Evolutionary conservation across 2,329 filamentous ascomycete genomes (phyloP).

Genomic region (Cercospora sp.): DNA sequence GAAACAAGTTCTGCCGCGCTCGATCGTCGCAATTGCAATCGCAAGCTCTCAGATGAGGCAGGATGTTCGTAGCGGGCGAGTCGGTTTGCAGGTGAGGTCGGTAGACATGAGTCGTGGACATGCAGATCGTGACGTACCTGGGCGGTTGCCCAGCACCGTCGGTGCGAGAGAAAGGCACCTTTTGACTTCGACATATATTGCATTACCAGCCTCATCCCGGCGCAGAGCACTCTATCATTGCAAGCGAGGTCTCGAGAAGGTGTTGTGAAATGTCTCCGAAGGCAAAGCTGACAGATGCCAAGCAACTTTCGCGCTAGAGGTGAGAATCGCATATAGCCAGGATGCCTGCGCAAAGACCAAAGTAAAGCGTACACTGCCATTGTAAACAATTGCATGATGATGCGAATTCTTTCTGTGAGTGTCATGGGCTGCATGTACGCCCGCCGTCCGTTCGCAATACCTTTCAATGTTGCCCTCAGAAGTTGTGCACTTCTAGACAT

Average conservation of each 20-base stretch:
- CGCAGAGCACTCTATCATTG: background rate
- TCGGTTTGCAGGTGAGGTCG: constrained; percentile 8
- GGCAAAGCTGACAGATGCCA: background rate
- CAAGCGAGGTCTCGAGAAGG: background rate
- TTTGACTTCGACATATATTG: constrained; percentile 2
- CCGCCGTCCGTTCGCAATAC: background rate
- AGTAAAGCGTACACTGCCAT: background rate
- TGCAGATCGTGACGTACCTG: constrained; percentile 14
- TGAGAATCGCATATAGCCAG: background rate
- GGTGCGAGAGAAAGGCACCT: background rate
- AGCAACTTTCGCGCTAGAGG: background rate
- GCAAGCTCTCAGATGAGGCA: background rate
- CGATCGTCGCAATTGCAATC: constrained; percentile 9
- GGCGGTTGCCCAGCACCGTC: background rate
- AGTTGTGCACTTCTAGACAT: background rate
- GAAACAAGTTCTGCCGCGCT: background rate
- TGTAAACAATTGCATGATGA: background rate
- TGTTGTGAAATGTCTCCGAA: background rate
- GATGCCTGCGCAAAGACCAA: background rate
- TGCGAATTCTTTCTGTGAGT: background rate
- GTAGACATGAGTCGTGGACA: constrained; percentile 12
- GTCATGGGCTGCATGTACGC: background rate
- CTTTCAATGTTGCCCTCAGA: background rate
- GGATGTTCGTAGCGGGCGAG: constrained; percentile 1
- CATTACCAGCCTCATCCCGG: constrained; percentile 8